Evolutionary conservation across 208 protist species (phyloP).

Genomic region (Chromosphaera perkinsii): DNA sequence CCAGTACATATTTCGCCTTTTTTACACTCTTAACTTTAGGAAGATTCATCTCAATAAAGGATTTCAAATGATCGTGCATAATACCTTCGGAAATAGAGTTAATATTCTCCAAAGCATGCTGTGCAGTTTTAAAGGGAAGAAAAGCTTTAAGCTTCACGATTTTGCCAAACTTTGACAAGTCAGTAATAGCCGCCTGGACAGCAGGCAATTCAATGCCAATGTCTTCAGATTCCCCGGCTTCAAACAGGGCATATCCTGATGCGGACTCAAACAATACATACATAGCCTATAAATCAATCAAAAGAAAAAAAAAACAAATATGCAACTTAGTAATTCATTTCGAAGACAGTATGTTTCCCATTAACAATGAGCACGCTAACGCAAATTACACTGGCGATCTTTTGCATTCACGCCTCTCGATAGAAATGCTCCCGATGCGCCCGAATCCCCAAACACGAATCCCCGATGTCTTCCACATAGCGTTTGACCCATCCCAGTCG

Average conservation of each 20-base stretch:
- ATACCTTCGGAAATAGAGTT: conserved; percentile 89
- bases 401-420: too few relatives aligned
- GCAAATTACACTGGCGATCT: too few relatives aligned
- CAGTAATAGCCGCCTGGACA: conserved; percentile 79
- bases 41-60: conserved; percentile 87
- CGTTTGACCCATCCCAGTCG: too few relatives aligned
- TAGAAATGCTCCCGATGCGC: too few relatives aligned
- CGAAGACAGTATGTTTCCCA: too few relatives aligned
- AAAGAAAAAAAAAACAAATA: too few relatives aligned
- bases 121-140: conserved; percentile 86
- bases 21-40: conserved; percentile 68
- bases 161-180: conserved; percentile 84
- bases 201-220: conserved; percentile 70
- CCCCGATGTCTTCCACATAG: too few relatives aligned
- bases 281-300: too few relatives aligned
- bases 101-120: conserved; percentile 95
- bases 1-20: conserved; percentile 75
- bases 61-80: conserved; percentile 47
- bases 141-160: conserved; percentile 89
- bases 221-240: conserved; percentile 82
- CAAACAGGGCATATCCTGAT: conserved; percentile 91
- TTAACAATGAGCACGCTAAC: too few relatives aligned
- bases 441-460: too few relatives aligned
- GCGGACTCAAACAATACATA: conserved; percentile 89
- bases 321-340: too few relatives aligned